phyloP scores from a whole-genome alignment of 768 basidiomycete species.

The Albatrellus ellisii region DNA sequence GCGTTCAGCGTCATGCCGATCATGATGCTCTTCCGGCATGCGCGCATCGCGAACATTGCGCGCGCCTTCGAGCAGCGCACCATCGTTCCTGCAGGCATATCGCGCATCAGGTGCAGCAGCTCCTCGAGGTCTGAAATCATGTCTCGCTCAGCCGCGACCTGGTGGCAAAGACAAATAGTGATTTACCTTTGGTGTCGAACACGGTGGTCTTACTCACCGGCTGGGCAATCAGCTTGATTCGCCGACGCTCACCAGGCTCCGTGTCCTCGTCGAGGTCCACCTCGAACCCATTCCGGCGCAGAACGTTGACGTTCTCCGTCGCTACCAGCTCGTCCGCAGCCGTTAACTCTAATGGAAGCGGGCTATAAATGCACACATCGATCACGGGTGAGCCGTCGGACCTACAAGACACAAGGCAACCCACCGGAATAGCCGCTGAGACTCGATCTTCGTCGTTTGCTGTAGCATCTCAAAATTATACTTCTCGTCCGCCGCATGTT shows the following conservation, averaged over 20 bases:
- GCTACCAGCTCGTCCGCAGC: slow-evolving; percentile 86
- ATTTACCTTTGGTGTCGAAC: slow-evolving; percentile 76
- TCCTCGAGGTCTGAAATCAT: slow-evolving; percentile 71
- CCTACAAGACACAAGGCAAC: slow-evolving; percentile 14
- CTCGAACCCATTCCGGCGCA: slow-evolving; percentile 85
- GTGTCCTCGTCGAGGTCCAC: slow-evolving; percentile 42
- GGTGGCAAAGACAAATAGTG: background rate
- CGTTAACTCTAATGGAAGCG: slow-evolving; percentile 66
- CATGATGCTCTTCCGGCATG: slow-evolving; percentile 96
- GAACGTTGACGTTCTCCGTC: slow-evolving; percentile 72
- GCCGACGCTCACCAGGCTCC: slow-evolving; percentile 23
- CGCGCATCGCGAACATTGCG: slow-evolving; percentile 93
- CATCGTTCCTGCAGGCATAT: slow-evolving; percentile 66
- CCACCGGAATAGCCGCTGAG: slow-evolving; percentile 74
- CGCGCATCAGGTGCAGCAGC: slow-evolving; percentile 73
- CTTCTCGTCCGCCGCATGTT: slow-evolving; percentile 97
- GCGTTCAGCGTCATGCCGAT: slow-evolving; percentile 73
- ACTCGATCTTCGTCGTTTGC: slow-evolving; percentile 77
- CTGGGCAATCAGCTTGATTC: slow-evolving; percentile 63
- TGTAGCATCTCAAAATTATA: slow-evolving; percentile 96
- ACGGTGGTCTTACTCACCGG: slow-evolving; percentile 86
- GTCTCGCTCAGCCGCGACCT: slow-evolving; percentile 2
- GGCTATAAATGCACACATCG: slow-evolving; percentile 32
- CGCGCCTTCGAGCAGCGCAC: slow-evolving; percentile 89
- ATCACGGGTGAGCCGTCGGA: background rate